Conservation (phyloP, 1,139 yeast genomes). For the Pichia sp. region DNA sequence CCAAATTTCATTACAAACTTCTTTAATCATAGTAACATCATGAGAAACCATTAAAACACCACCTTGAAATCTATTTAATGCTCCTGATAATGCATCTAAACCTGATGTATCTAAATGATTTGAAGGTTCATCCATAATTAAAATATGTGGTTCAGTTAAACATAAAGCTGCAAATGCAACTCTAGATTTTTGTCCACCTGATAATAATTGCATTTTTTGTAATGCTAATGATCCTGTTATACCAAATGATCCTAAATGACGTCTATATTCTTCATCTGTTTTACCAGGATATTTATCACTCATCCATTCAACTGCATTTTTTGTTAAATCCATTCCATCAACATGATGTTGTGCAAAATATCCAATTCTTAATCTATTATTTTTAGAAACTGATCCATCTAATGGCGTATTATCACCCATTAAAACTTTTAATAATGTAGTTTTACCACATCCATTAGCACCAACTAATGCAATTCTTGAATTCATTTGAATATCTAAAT, state of each 20-base stretch:
- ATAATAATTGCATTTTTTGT: constrained; percentile 81
- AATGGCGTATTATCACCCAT: constrained; percentile 73
- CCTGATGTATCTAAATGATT: constrained; percentile 98
- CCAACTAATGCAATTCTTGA: constrained; percentile 96
- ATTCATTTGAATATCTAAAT: constrained; percentile 85
- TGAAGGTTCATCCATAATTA: constrained; percentile 95
- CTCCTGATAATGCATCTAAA: constrained; percentile 90
- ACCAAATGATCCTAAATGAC: constrained; percentile 95
- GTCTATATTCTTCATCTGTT: constrained; percentile 93
- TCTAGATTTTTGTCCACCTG: constrained; percentile 98
- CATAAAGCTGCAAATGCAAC: constrained; percentile 97
- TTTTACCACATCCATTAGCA: constrained; percentile 99
- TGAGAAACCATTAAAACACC: constrained; percentile 97
- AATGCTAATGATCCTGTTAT: constrained; percentile 91
- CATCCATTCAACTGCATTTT: constrained; percentile 94
- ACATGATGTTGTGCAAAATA: constrained; percentile 99
- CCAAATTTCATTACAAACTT: constrained; percentile 92
- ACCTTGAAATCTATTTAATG: constrained; percentile 81
- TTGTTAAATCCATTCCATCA: constrained; percentile 89
- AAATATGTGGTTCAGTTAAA: constrained; percentile 83
- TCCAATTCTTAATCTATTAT: constrained; percentile 86
- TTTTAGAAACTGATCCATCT: constrained; percentile 68
- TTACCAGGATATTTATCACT: constrained; percentile 86
- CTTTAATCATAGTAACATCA: constrained; percentile 85
- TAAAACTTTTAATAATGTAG: constrained; percentile 80